A percentile compares a stretch with the other conserved stretches of the same genome.
These are phyloP conservation scores for Aspergillus ochraceoroseus DNA, from an alignment of 2,329 filamentous ascomycete species.

Conservation along the genomic window DNA sequence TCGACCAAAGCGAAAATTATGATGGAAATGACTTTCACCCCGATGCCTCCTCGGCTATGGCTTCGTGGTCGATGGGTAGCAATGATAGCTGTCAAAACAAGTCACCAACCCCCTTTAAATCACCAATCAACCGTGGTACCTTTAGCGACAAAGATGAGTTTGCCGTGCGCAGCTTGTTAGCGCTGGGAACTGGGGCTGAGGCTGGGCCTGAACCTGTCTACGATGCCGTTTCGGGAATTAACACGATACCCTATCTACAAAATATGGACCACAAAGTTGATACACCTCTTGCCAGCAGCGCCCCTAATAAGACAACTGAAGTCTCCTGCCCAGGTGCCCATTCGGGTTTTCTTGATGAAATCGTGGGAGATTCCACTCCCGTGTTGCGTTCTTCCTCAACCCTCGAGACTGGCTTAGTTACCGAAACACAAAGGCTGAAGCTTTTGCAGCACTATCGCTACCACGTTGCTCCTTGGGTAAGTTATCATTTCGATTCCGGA, in stretches of 20 bases:
- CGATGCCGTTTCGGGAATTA: not conserved
- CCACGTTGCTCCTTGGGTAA: slow-evolving; percentile 46
- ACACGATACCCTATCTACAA: not conserved
- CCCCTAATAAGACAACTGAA: not conserved
- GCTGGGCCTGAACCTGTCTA: not conserved
- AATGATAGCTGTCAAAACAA: not conserved
- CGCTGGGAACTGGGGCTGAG: slow-evolving; percentile 19
- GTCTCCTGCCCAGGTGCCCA: not conserved
- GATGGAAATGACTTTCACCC: not conserved
- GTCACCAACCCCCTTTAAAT: not conserved
- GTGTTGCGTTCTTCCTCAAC: not conserved
- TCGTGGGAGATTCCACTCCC: not conserved
- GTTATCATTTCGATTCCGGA: slow-evolving; percentile 11
- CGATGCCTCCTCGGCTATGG: not conserved
- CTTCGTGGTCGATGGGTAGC: slow-evolving; percentile 3
- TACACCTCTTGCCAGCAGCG: slow-evolving; percentile 1
- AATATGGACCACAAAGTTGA: not conserved
- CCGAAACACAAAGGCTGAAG: slow-evolving; percentile 27
- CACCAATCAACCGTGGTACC: slow-evolving; percentile 1
- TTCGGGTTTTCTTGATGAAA: not conserved
- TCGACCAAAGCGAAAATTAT: too few species aligned
- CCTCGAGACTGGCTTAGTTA: not conserved
- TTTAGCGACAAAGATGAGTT: slow-evolving; percentile 27
- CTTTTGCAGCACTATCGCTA: slow-evolving; percentile 46
- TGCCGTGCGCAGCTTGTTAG: slow-evolving; percentile 25